phyloP scores from a whole-genome alignment of 176 grass and related monocot genomes.

The Oryza rufipogon region DNA sequence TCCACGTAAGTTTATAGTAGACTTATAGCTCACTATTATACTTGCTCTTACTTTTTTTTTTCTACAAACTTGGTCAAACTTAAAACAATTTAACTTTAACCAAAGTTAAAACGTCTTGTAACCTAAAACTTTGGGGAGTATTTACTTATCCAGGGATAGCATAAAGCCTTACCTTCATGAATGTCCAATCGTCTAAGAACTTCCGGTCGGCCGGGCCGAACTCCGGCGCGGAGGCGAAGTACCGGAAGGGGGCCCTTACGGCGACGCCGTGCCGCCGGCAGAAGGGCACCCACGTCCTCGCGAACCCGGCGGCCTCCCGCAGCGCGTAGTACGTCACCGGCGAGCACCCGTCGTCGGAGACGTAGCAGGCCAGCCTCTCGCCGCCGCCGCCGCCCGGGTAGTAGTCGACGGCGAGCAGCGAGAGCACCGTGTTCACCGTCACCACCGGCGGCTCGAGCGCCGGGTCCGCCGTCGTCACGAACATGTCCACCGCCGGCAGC shows the following conservation, averaged over 20 bases:
- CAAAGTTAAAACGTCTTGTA: too few relatives aligned
- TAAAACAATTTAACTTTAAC: too few relatives aligned
- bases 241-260: conserved; percentile 50
- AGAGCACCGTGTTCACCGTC: conserved; percentile 68
- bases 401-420: conserved; percentile 63
- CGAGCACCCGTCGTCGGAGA: conserved; percentile 67
- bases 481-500: conserved; percentile 63
- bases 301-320: conserved; percentile 46
- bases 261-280: conserved; percentile 37
- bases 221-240: conserved; percentile 43
- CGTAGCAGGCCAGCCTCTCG: conserved; percentile 53
- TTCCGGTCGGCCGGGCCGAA: neutral
- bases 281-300: conserved; percentile 62
- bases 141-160: too few relatives aligned
- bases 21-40: too few relatives aligned
- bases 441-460: conserved; percentile 51
- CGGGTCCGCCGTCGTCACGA: conserved; percentile 66
- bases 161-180: conserved; percentile 32
- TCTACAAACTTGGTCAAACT: too few relatives aligned
- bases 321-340: conserved; percentile 49
- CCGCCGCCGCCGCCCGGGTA: conserved; percentile 37
- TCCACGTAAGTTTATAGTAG: too few relatives aligned
- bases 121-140: too few relatives aligned
- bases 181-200: conserved; percentile 12
- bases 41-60: too few relatives aligned